Conservation (phyloP, 192 early-diverging fungal genomes). For the Phlyctochytrium bullatum region DNA sequence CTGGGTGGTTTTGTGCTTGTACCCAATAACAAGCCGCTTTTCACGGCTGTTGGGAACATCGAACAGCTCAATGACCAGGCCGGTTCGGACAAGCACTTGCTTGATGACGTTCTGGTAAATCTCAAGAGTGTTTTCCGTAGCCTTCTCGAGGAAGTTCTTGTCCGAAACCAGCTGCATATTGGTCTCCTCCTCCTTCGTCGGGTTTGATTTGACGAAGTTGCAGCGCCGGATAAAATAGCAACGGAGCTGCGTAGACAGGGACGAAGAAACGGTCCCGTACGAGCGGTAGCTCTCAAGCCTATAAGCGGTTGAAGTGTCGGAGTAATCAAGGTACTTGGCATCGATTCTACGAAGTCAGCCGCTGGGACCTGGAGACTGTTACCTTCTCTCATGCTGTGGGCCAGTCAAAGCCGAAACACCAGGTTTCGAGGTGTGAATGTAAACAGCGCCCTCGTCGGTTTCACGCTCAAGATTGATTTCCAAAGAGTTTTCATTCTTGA, state of each 20-base stretch:
- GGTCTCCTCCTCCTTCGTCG: conserved; percentile 62
- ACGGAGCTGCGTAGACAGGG: conserved; percentile 82
- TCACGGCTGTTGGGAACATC: conserved; percentile 85
- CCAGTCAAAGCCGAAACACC: conserved; percentile 85
- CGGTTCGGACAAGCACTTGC: conserved; percentile 78
- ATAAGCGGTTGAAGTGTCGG: conserved; percentile 69
- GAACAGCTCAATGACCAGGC: conserved; percentile 92
- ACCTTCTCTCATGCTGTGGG: conserved; percentile 74
- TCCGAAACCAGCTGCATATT: conserved; percentile 88
- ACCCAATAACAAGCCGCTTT: conserved; percentile 88
- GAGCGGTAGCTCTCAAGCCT: conserved; percentile 96
- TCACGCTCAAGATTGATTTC: conserved; percentile 89
- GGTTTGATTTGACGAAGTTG: conserved; percentile 83
- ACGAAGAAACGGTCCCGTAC: conserved; percentile 84
- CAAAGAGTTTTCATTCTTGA: conserved; percentile 76
- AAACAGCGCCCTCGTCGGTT: conserved; percentile 87
- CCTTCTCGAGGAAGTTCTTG: conserved; percentile 91
- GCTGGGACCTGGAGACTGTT: neutral
- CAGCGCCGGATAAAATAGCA: conserved; percentile 93
- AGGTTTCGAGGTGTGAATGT: conserved; percentile 93
- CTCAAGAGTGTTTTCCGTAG: conserved; percentile 84
- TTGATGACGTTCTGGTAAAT: conserved; percentile 87
- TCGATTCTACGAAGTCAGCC: conserved; percentile 67
- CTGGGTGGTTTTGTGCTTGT: conserved; percentile 84
- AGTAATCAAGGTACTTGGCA: conserved; percentile 80